Evolutionary conservation across 768 basidiomycete species (phyloP).

Genomic region (Gautieria morchelliformis): DNA sequence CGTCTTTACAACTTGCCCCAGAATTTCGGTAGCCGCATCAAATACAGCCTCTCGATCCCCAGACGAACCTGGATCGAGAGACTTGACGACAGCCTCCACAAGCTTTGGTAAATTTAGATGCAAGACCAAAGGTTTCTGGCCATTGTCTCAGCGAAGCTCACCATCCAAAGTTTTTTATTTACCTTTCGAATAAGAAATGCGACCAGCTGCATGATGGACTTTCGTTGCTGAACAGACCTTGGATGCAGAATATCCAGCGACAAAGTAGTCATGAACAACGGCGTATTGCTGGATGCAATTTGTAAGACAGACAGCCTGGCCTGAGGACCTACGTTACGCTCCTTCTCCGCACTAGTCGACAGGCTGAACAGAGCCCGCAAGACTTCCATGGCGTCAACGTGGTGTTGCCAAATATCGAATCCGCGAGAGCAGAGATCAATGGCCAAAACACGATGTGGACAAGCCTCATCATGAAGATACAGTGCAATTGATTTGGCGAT

Average conservation of each 20-base stretch:
- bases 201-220: conserved; percentile 85
- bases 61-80: conserved; percentile 82
- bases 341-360: conserved; percentile 64
- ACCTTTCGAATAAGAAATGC: conserved; percentile 92
- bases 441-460: conserved; percentile 58
- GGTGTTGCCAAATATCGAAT: conserved; percentile 91
- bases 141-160: not conserved
- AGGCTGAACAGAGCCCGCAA: conserved; percentile 75
- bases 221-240: conserved; percentile 64
- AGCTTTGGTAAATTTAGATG: conserved; percentile 76
- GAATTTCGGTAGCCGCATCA: conserved; percentile 87
- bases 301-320: conserved; percentile 78
- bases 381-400: conserved; percentile 83
- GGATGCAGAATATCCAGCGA: conserved; percentile 82
- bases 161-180: not conserved
- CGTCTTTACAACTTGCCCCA: conserved; percentile 92
- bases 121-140: conserved; percentile 75
- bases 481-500: conserved; percentile 74
- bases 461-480: conserved; percentile 67
- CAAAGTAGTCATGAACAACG: conserved; percentile 89
- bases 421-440: conserved; percentile 88
- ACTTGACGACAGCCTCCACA: conserved; percentile 94
- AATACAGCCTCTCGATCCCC: conserved; percentile 73
- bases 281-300: conserved; percentile 75
- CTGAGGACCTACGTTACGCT: conserved; percentile 63